Evolutionary conservation across 2,329 filamentous ascomycete genomes (phyloP).

Genomic region (Nectriaceae sp.): DNA sequence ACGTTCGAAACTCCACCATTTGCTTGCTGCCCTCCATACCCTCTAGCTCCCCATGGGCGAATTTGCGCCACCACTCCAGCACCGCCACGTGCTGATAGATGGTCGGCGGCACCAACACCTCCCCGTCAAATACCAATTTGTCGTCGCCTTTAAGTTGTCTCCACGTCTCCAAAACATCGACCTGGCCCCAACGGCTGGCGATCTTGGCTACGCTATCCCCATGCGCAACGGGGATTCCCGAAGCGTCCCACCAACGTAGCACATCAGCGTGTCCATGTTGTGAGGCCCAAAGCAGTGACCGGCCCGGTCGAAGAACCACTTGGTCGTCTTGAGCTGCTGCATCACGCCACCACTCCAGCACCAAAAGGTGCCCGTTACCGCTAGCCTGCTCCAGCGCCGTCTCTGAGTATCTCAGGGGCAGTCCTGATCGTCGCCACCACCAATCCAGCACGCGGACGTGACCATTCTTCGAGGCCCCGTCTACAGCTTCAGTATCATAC

Average conservation of each 20-base stretch:
- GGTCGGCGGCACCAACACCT: constrained; percentile 83
- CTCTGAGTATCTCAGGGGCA: constrained; percentile 84
- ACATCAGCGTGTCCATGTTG: constrained; percentile 79
- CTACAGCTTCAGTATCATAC: constrained; percentile 81
- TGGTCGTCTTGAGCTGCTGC: constrained; percentile 61
- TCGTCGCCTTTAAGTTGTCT: constrained; percentile 66
- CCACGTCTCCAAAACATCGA: constrained; percentile 83
- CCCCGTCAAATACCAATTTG: constrained; percentile 74
- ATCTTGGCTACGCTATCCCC: constrained; percentile 82
- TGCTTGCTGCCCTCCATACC: constrained; percentile 59
- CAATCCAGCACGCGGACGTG: constrained; percentile 85
- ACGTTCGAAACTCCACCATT: constrained; percentile 89
- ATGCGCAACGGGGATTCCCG: constrained; percentile 76
- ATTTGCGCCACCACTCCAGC: constrained; percentile 88
- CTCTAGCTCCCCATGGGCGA: constrained; percentile 56
- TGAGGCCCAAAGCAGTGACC: constrained; percentile 79
- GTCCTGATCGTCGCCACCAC: constrained; percentile 80
- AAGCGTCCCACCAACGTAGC: constrained; percentile 85
- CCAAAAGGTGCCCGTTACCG: constrained; percentile 78
- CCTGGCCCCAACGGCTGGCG: constrained; percentile 82
- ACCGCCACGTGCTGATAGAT: constrained; percentile 83
- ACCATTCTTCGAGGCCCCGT: constrained; percentile 83
- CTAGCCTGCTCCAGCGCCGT: constrained; percentile 85
- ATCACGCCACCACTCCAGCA: constrained; percentile 92
- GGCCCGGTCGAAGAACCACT: constrained; percentile 74